Conservation (phyloP, 495 filamentous ascomycete species). For the Penicillium silybi region DNA sequence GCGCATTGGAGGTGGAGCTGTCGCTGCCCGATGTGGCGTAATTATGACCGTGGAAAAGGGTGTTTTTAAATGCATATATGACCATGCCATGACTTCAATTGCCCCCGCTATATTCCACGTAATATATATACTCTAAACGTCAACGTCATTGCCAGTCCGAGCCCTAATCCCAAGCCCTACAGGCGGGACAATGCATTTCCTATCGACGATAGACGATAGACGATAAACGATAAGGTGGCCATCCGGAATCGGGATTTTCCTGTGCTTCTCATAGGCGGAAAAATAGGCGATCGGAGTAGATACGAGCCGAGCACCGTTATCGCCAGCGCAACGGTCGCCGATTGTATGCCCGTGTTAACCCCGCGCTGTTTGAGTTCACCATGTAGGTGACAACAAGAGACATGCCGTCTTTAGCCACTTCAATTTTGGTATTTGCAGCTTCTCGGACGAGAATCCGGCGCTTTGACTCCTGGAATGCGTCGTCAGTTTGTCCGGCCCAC, state of each 20-base stretch:
- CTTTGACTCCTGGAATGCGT: constrained; percentile 1
- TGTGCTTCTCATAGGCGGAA: constrained; percentile 9
- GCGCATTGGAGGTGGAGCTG: constrained; percentile 66
- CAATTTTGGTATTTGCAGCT: neutral
- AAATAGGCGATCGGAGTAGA: constrained; percentile 11
- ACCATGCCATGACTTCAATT: neutral
- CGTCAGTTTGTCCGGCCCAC: constrained; percentile 1
- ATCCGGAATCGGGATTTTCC: constrained; percentile 5
- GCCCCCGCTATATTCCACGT: neutral
- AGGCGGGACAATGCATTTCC: neutral
- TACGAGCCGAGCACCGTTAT: constrained; percentile 5
- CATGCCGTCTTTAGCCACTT: neutral
- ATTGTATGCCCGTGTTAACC: neutral
- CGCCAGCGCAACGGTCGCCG: neutral
- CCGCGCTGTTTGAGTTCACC: neutral
- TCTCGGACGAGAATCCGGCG: constrained; percentile 8
- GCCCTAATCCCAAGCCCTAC: constrained; percentile 13
- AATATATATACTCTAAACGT: neutral
- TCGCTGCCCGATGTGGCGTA: constrained; percentile 39
- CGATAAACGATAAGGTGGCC: constrained; percentile 9
- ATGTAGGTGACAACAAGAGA: neutral
- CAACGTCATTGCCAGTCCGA: neutral
- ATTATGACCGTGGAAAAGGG: neutral
- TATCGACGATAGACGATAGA: constrained; percentile 3
- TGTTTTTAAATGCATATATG: neutral